Evolutionary conservation across 2,329 filamentous ascomycete species (phyloP), one percentile per base, ranked within the genome.

Genomic region (Penicillium occitanis): DNA sequence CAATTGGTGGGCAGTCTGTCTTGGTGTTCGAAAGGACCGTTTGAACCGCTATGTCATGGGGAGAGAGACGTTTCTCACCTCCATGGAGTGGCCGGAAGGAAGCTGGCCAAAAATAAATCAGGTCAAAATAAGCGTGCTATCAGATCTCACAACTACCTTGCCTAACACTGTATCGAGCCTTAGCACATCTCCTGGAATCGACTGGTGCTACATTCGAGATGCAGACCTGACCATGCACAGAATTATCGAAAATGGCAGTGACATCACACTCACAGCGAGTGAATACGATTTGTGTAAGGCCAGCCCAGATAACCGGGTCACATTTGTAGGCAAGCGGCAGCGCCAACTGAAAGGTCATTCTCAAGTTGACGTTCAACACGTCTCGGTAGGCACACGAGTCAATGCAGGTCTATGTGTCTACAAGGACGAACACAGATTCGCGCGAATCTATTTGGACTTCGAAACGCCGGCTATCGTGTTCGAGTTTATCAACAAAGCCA

Each of bases 41-140:
- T 76, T 81, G 0, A 83, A 81, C 0, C 76, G 85, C 1, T 85
- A 82, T 68, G 83, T 84, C 0, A 85, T 86, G 84, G 85, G 85
- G 0, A 77, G 85, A 10, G 85, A 88, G 71, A 81, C 82, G 0
- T 80, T 85, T 0, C 72, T 86, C 3, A 79, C 78, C 11, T 79
- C 82, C 0, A 83, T 81, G 1, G 82, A 76, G 0, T 88, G 84
- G 86, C 67, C 78, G 0, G 65, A 70, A 37, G 81, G 78, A 0
- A 78, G 81, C 6, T 87, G 84, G 82, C 85, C 85, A 67, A 70
- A 7, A 55, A 14, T 63, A 2, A 14, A 14, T 5, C 33, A 19
- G 17, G 55, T 75, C 63, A 64, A 69, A 68, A 13, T 73, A 69
- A 73, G 70, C 25, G 22, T 55, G 3, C 13, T 35, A 25, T 44